phyloP scores from a whole-genome alignment of 2,329 filamentous ascomycete genomes.

The Calonectria montana region DNA sequence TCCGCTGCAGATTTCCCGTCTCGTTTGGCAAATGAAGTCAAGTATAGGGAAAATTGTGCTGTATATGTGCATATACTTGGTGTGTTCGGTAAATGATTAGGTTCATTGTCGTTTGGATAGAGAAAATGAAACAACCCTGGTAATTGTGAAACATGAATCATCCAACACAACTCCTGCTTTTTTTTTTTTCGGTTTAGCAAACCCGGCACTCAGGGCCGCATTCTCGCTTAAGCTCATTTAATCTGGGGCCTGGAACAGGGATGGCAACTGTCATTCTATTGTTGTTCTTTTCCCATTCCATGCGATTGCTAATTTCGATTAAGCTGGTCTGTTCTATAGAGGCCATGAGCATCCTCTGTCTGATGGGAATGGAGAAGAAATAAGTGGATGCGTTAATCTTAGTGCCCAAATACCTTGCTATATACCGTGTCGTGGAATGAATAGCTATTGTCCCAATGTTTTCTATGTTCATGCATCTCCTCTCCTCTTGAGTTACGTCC shows the following conservation, averaged over 20 bases:
- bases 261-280: not conserved
- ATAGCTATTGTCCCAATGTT: no score
- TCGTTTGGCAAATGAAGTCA: not conserved
- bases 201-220: not conserved
- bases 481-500: no score
- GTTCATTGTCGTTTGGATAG: not conserved
- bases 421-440: no score
- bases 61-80: no score
- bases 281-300: not conserved
- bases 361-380: no score
- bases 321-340: no score
- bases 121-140: not conserved
- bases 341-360: not conserved
- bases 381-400: no score
- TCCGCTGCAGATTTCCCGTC: not conserved
- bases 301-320: not conserved
- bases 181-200: not conserved
- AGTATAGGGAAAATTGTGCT: no score
- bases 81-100: not conserved
- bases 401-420: no score
- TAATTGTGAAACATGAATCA: not conserved
- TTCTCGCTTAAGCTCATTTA: not conserved
- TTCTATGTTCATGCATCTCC: no score
- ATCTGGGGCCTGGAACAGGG: not conserved
- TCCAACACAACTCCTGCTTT: not conserved